Base-by-base conservation (phyloP, 2,329 filamentous ascomycete genomes). In the Nigrospora sphaerica region DNA sequence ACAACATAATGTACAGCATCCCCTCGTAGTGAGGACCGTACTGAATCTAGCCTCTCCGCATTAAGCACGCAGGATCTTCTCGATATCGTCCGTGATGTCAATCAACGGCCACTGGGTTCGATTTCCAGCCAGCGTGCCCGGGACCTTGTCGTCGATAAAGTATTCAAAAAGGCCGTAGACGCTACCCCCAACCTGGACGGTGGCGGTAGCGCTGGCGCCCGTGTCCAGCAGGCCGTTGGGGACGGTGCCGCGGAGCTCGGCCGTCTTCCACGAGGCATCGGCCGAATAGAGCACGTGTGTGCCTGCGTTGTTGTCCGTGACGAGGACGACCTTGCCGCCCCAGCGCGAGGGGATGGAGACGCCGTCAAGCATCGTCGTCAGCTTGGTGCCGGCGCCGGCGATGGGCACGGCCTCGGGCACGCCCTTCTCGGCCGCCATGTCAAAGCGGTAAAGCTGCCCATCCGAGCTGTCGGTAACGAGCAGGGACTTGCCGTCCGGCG, bases 371-470 rank as follows among this genome's bases (percentile, higher is more conserved):
- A 7, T 17, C n/a, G 28, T 12, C 16, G 54, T 49, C 16, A 52
- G 31, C 34, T 53, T 53, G 12, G 49, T 18, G 9, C 51, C 51
- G 6, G 51, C 45, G 0, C 55, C 57, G 1, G 40, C 44, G 32
- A 57, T 50, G 0, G 59, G 58, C 4, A 65, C 52, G 10, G 45
- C 39, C 7, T 53, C 50, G 4, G 57, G 60, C 11, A 23, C 45
- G 9, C 61, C 62, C 9, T 45, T 41, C 1, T 52, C 46, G 1
- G 50, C 50, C 0, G 48, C 39, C 53, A 59, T 55, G 51, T 70
- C 61, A 44, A 70, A 68, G 6, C 55, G 51, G 46, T 65, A 64
- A 12, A 70, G 50, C 46, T 60, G 54, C 1, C 65, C 62, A 34
- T 64, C 60, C 9, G 47, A 46, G 32, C 46, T 54, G 44, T 69